Conservation (phyloP, 768 basidiomycete species). For the Russula sp. region DNA sequence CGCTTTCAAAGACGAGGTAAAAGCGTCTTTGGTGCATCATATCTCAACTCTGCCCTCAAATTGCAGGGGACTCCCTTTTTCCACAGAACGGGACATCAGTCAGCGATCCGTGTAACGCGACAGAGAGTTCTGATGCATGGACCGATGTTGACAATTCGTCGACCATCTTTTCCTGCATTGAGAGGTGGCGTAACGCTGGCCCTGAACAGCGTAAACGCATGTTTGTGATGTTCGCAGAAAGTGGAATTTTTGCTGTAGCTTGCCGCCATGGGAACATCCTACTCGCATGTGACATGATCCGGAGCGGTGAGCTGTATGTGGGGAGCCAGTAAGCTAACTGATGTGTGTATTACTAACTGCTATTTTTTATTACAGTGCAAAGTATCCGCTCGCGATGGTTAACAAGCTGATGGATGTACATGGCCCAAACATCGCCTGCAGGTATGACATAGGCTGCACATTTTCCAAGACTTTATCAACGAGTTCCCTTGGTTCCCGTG, state of each 20-base stretch:
- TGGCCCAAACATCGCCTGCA: conserved; percentile 9
- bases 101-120: background rate
- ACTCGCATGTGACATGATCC: background rate
- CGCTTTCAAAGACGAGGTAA: conserved; percentile 9
- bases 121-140: background rate
- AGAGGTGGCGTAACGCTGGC: background rate
- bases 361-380: background rate
- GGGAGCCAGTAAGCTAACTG: too few species aligned
- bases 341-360: too few species aligned
- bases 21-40: background rate
- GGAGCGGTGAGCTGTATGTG: background rate
- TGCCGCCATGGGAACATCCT: background rate
- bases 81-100: background rate
- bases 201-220: background rate
- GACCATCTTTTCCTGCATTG: background rate
- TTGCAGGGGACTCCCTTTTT: background rate
- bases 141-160: background rate
- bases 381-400: background rate
- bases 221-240: background rate
- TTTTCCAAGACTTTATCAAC: conserved; percentile 22
- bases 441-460: conserved; percentile 30
- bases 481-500: conserved; percentile 22
- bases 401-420: background rate
- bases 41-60: background rate
- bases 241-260: background rate